phyloP scores from a whole-genome alignment of 1,139 yeast species.

The Petasospora rhodanensis region DNA sequence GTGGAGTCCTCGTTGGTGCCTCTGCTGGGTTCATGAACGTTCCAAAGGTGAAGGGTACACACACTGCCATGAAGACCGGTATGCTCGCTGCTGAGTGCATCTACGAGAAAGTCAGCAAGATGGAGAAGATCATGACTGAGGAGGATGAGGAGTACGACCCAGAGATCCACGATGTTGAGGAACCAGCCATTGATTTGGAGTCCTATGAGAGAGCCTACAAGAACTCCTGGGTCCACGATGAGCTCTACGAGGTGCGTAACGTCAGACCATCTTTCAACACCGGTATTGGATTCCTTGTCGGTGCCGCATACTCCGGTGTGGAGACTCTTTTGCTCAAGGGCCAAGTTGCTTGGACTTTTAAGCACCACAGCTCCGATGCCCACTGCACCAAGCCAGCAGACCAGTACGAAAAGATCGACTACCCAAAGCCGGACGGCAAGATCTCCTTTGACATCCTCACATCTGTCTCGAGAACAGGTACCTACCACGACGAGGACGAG shows the following conservation, averaged over 20 bases:
- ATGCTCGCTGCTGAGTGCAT: slow-evolving; percentile 90
- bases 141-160: slow-evolving; percentile 37
- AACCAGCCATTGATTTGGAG: slow-evolving; percentile 45
- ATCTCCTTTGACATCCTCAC: slow-evolving; percentile 88
- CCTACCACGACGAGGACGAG: slow-evolving; percentile 93
- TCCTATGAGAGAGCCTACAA: slow-evolving; percentile 61
- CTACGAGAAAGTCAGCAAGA: slow-evolving; percentile 47
- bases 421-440: slow-evolving; percentile 92
- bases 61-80: slow-evolving; percentile 94
- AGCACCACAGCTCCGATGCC: slow-evolving; percentile 69
- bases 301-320: slow-evolving; percentile 80
- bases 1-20: slow-evolving; percentile 92
- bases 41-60: slow-evolving; percentile 97
- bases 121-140: slow-evolving; percentile 37
- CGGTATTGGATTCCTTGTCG: slow-evolving; percentile 67
- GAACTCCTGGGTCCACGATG: slow-evolving; percentile 82
- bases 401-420: slow-evolving; percentile 64
- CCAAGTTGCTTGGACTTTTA: slow-evolving; percentile 81
- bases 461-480: slow-evolving; percentile 92
- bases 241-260: slow-evolving; percentile 77
- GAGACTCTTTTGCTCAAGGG: slow-evolving; percentile 77
- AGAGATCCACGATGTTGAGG: slow-evolving; percentile 31
- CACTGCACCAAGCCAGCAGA: slow-evolving; percentile 63
- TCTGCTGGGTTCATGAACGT: slow-evolving; percentile 96
- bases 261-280: slow-evolving; percentile 85